A percentile compares a stretch with the other conserved stretches of the same genome.
phyloP scores from a whole-genome alignment of 2,329 filamentous ascomycete species.

The Aschersonia sp. region DNA sequence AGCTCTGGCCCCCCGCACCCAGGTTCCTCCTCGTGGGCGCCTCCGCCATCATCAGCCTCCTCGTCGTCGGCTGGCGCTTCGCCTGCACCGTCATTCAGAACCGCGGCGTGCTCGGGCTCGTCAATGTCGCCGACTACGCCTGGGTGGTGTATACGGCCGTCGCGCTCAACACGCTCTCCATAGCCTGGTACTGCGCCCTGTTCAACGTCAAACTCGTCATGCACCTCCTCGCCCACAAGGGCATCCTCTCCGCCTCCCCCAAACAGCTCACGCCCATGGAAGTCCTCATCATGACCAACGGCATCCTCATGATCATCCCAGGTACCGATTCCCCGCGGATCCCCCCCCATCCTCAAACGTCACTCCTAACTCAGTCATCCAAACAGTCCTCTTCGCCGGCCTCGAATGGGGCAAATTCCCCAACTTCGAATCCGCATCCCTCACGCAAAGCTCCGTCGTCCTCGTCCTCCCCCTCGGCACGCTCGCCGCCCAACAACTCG shows the following conservation, averaged over 20 bases:
- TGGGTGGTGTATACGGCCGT: conserved; percentile 25
- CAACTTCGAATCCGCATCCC: conserved; percentile 34
- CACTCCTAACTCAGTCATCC: neutral
- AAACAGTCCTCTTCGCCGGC: conserved; percentile 33
- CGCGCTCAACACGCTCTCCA: conserved; percentile 24
- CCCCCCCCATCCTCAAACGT: conserved; percentile 5
- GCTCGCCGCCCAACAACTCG: conserved; percentile 33
- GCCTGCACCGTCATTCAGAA: conserved; percentile 22
- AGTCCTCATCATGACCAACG: conserved; percentile 39
- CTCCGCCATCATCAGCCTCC: conserved; percentile 20
- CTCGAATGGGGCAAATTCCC: conserved; percentile 27
- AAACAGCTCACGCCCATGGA: conserved; percentile 33
- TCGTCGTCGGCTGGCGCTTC: conserved; percentile 17
- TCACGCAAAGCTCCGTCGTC: conserved; percentile 33
- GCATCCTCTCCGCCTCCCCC: conserved; percentile 26
- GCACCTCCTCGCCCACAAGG: conserved; percentile 32
- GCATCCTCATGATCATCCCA: conserved; percentile 40
- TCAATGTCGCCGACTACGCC: conserved; percentile 10
- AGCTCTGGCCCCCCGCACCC: conserved; percentile 26
- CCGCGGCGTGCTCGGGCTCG: conserved; percentile 12
- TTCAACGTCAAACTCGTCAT: conserved; percentile 36
- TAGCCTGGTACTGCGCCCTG: conserved; percentile 39
- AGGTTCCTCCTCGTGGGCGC: conserved; percentile 15
- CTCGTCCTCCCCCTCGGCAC: conserved; percentile 37
- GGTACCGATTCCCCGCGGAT: conserved; percentile 16